Evolutionary conservation across 441 rosid genomes (phyloP).

Genomic region (Arabidopsis hybrid): DNA sequence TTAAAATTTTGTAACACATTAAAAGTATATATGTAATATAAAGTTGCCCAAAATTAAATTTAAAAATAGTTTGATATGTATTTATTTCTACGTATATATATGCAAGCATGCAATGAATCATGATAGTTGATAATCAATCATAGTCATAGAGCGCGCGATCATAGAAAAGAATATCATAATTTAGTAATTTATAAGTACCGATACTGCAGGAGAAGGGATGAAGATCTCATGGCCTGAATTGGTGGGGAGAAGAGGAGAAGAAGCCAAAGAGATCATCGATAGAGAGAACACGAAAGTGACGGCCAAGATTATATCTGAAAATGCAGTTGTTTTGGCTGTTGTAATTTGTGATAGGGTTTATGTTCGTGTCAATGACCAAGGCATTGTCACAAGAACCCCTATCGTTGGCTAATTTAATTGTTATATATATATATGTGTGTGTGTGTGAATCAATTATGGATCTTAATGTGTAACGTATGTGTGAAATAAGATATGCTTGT

Average conservation of each 20-base stretch:
- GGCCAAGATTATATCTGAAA: constrained; percentile 48
- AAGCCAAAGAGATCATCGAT: constrained; percentile 57
- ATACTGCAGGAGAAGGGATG: constrained; percentile 49
- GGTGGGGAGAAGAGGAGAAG: constrained; percentile 56
- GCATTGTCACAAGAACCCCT: constrained; percentile 46
- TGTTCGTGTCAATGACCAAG: constrained; percentile 48
- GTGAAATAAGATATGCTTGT: constrained; percentile 2
- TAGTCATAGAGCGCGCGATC: too few relatives aligned
- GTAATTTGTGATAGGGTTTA: constrained; percentile 52
- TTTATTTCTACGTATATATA: neutral
- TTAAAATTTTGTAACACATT: neutral
- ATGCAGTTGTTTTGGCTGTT: constrained; percentile 29
- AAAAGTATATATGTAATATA: neutral
- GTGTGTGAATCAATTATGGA: neutral
- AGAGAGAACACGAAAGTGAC: constrained; percentile 47
- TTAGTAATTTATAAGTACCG: constrained; percentile 33
- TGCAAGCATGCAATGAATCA: neutral
- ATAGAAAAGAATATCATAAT: too few relatives aligned
- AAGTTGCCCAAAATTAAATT: neutral
- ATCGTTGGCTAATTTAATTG: constrained; percentile 22
- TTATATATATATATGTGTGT: too few relatives aligned
- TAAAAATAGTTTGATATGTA: neutral
- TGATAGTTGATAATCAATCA: neutral
- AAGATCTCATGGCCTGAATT: constrained; percentile 63
- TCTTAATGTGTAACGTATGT: neutral